These are phyloP conservation scores for Alternaria gansuensis DNA, from an alignment of 2,329 filamentous ascomycete genomes.

Conservation along the genomic window DNA sequence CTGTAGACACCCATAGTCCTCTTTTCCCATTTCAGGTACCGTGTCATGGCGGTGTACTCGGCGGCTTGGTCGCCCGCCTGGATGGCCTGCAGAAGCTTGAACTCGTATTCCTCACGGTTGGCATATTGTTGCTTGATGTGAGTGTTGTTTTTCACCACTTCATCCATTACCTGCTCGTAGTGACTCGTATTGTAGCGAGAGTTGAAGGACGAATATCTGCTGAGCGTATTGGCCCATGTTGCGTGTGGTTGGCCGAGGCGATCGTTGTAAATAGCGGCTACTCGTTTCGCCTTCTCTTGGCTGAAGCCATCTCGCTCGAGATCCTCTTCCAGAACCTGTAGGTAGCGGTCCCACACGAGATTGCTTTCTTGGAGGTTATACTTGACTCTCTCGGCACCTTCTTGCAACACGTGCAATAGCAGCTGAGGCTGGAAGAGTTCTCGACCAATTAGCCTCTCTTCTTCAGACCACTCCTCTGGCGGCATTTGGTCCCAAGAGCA, in stretches of 20 bases:
- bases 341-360: constrained; percentile 80
- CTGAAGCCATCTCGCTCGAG: constrained; percentile 63
- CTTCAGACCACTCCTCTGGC: constrained; percentile 63
- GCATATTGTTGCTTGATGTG: constrained; percentile 70
- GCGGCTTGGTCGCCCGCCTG: constrained; percentile 65
- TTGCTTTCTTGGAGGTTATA: constrained; percentile 81
- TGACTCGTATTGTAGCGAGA: constrained; percentile 73
- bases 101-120: constrained; percentile 73
- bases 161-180: constrained; percentile 79
- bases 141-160: constrained; percentile 69
- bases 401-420: constrained; percentile 73
- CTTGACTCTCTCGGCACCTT: constrained; percentile 75
- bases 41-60: constrained; percentile 63
- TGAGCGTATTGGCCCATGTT: constrained; percentile 77
- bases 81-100: constrained; percentile 68
- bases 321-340: constrained; percentile 74
- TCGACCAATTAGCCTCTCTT: constrained; percentile 73
- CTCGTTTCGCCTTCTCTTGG: constrained; percentile 67
- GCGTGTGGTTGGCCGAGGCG: constrained; percentile 77
- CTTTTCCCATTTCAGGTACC: constrained; percentile 89
- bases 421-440: constrained; percentile 75
- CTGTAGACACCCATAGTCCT: constrained; percentile 64
- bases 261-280: constrained; percentile 74
- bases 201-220: constrained; percentile 77
- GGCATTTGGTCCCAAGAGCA: constrained; percentile 66